Evolutionary conservation across 2,329 filamentous ascomycete genomes (phyloP).

Genomic region (Apiospora arundinis): DNA sequence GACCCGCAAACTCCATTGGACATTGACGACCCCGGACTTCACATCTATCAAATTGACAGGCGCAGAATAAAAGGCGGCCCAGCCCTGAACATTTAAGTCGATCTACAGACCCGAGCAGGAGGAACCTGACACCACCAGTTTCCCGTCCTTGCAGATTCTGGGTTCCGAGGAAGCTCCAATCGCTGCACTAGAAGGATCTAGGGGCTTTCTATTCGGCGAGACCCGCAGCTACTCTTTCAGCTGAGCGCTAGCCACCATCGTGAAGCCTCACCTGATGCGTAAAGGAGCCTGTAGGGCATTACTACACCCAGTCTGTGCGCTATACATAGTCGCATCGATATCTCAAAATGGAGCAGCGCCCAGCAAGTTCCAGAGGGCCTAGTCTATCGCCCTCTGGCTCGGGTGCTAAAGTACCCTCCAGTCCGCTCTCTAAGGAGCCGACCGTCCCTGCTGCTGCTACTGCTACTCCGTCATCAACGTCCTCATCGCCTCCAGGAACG

Average conservation of each 20-base stretch:
- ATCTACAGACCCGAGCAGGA: constrained; percentile 14
- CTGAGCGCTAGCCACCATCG: constrained; percentile 8
- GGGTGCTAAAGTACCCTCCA: constrained; percentile 11
- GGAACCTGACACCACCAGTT: not conserved
- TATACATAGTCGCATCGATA: not conserved
- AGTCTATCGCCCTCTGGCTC: not conserved
- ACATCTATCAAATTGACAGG: not conserved
- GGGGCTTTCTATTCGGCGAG: constrained; percentile 13
- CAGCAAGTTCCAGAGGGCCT: constrained; percentile 6
- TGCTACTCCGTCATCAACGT: constrained; percentile 28
- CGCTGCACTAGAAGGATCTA: not conserved
- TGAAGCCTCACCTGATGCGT: constrained; percentile 14
- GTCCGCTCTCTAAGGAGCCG: constrained; percentile 6
- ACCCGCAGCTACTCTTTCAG: constrained; percentile 19
- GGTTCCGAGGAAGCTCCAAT: not conserved
- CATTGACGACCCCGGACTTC: not conserved
- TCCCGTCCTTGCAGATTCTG: not conserved
- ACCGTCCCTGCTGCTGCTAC: not conserved
- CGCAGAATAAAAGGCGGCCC: not conserved
- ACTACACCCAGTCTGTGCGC: constrained; percentile 13
- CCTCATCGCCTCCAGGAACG: constrained; percentile 22
- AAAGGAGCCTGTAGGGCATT: not conserved
- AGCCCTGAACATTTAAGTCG: not conserved
- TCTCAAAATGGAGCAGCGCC: constrained; percentile 10
- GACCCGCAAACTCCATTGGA: not conserved